A percentile compares a stretch with the other conserved stretches of the same genome.
These are phyloP conservation scores for Leccinum aurantiacum DNA, from an alignment of 768 basidiomycete species.

Conservation along the genomic window DNA sequence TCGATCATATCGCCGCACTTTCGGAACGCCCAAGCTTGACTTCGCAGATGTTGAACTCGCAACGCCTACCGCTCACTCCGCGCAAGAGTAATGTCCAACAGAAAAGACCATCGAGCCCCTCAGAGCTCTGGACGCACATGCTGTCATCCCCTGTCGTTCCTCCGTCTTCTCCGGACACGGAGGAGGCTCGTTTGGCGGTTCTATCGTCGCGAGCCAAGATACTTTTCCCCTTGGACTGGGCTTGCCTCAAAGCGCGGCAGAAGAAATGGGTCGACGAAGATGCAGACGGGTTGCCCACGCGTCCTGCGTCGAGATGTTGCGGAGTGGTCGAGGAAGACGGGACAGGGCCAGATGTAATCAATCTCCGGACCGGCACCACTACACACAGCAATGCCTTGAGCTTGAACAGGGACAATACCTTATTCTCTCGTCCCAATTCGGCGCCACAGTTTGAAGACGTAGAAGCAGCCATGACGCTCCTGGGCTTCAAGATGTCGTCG, in stretches of 20 bases:
- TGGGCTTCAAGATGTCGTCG: conserved; percentile 32
- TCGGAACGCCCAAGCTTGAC: conserved; percentile 29
- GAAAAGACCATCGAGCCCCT: conserved; percentile 10
- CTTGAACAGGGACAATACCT: neutral
- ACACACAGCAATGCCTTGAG: conserved; percentile 1
- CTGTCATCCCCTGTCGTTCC: conserved; percentile 28
- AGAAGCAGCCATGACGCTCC: conserved; percentile 37
- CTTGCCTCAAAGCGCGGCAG: conserved; percentile 53
- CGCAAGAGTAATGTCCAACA: conserved; percentile 20
- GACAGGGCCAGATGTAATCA: conserved; percentile 18
- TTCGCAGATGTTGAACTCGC: conserved; percentile 3
- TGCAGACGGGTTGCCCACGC: conserved; percentile 9
- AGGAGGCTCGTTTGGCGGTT: conserved; percentile 27
- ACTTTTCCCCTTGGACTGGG: conserved; percentile 69
- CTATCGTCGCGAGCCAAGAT: conserved; percentile 38
- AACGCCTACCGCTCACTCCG: conserved; percentile 28
- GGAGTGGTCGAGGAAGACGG: conserved; percentile 13
- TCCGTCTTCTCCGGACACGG: conserved; percentile 20
- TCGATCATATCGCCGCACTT: conserved; percentile 32
- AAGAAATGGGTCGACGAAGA: conserved; percentile 28
- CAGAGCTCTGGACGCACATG: conserved; percentile 33
- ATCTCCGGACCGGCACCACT: conserved; percentile 13
- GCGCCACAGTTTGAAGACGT: conserved; percentile 33
- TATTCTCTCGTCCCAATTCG: conserved; percentile 2
- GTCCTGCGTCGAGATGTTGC: conserved; percentile 8